Base-by-base conservation (phyloP, 2,329 filamentous ascomycete genomes). In the Botrytis squamosa region DNA sequence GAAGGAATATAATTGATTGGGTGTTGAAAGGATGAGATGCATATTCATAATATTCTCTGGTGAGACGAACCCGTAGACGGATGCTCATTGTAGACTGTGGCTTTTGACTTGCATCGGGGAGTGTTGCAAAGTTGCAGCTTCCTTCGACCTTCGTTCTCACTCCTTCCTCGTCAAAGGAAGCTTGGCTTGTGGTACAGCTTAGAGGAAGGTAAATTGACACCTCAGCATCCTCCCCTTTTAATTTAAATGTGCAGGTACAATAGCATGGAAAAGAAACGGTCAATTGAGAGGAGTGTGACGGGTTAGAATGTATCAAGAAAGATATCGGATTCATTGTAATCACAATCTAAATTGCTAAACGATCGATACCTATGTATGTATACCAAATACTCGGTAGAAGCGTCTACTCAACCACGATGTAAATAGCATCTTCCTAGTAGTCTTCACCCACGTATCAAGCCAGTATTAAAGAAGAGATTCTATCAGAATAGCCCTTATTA, bases 111-210 rank as follows among this genome's bases (percentile, higher is more conserved):
- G 64, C 44, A 66, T 66, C 29, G 16, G 38, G 60, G 38, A 64
- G 42, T 40, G 64, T 38, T 42, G 36, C 62, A 29, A 62, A 62
- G 18, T 65, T 65, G 16, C 64, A 67, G 42, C 42, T 67, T 67
- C 44, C 64, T 67, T 67, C 64, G 64, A 52, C 14, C 36, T 57
- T 59, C 36, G n/a, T 25, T 22, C n/a, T 8, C n/a, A n/a, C 25
- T 40, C 6, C n/a, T 49, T 69, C 49, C 36, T 59, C 20, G 36
- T 40, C 44, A 69, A 42, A 59, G 33, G 36, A 57, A 59, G 38
- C 49, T 42, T 55, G 36, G 38, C 25, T 59, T 18, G 49, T 42
- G 16, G 36, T 69, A 68, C 65, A 29, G 18, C 22, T 68, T 20
- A 40, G 12, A 38, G 20, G 44, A 33, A 38, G 44, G 22, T 2